Base-by-base conservation (phyloP, 495 filamentous ascomycete species). In the Aspergillus baeticus region DNA sequence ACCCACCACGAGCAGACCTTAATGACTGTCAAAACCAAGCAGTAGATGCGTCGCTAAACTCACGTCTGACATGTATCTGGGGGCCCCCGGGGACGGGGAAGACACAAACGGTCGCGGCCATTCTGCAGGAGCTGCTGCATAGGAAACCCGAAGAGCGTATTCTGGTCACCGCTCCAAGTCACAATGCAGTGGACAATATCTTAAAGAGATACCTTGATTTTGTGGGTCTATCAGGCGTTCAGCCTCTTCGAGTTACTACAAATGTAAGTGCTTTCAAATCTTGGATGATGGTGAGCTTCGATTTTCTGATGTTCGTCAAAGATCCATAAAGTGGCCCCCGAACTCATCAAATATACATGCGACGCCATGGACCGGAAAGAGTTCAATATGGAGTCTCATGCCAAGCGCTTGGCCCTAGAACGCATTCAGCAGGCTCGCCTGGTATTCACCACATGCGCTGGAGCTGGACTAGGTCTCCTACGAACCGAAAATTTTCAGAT, bases 401-500 rank as follows among this genome's bases (percentile, higher is more conserved):
- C 31, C 10, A 50, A 35, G 35, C 33, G 31, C 17, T 15, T 15
- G 34, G 48, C 33, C 6, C 31, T 51, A 14, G 48, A 51, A 20
- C 48, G 48, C 17, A 51, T 51, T 20, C 48, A 51, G 20, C 31
- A 51, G 6, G 34, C 48, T 39, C 48, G 48, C 15, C 48, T 51
- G 15, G 37, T 51, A 51, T 51, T 51, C 34, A 51, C 48, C 10
- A 41, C 48, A 36, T 51, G 48, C 22, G 48, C 48, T 38, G 48
- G 48, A 13, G 48, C 48, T 13, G 48, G 48, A 23, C 34, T 51
- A 35, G 48, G 48, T 23, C 48, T 51, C 2, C 23, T 51, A 23
- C 17, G 48, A 29, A 51, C 37, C 22, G 34, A 51, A 20, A 13
- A 39, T 26, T 51, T 51, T 18, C 34, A 51, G 21, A 51, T 29